A percentile compares a stretch with the other conserved stretches of the same genome.
phyloP scores from a whole-genome alignment of 208 protist species.

The Acanthamoeba healyi region DNA sequence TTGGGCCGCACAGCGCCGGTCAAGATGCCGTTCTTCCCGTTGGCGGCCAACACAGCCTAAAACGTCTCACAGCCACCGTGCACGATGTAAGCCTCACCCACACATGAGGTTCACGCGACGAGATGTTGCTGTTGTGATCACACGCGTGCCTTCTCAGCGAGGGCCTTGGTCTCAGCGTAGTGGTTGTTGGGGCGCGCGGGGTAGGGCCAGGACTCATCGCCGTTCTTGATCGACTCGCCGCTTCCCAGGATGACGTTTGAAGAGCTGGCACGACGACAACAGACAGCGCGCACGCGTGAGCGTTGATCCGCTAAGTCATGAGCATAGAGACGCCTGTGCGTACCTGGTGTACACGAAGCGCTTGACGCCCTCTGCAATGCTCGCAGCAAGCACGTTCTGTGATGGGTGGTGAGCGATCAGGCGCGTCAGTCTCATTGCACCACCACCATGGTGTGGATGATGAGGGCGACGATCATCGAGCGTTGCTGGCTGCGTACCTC shows the following conservation, averaged over 20 bases:
- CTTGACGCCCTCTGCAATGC: background rate
- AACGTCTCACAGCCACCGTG: no score
- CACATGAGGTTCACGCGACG: no score
- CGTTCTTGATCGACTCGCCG: constrained; percentile 10
- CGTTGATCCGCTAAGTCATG: no score
- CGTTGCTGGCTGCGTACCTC: no score
- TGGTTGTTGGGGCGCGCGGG: constrained; percentile 13
- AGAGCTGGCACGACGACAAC: background rate
- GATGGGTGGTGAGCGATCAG: no score
- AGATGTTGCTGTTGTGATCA: no score
- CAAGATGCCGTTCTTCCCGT: constrained; percentile 16
- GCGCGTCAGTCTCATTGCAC: no score
- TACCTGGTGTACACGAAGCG: constrained; percentile 45
- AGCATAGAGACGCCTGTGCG: background rate
- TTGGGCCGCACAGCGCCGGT: constrained; percentile 50
- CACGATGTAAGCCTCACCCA: no score
- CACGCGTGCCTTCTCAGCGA: constrained; percentile 28
- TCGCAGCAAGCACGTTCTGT: background rate
- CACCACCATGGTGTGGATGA: no score
- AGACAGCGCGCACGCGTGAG: background rate
- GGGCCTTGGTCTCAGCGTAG: constrained; percentile 29
- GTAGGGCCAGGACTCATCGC: constrained; percentile 62
- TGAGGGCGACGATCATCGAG: no score
- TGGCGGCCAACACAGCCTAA: constrained; percentile 42
- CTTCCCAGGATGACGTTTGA: constrained; percentile 10